Percentiles rank a stretch among this genome's conserved stretches.
phyloP scores from a whole-genome alignment of 73 alveolate species.

The Stentor coeruleus region DNA sequence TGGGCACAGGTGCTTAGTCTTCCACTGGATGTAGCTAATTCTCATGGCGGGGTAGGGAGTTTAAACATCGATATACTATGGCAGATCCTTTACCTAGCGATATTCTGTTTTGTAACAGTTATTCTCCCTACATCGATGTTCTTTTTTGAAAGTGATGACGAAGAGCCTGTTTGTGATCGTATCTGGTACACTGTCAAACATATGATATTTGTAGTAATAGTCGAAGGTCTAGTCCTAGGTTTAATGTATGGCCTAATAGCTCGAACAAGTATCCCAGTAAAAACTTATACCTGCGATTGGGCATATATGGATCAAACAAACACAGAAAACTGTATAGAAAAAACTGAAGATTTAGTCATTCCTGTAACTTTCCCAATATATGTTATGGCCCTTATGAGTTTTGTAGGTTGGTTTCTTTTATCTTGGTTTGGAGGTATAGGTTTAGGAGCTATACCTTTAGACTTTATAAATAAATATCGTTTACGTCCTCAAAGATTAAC shows the following conservation, averaged over 20 bases:
- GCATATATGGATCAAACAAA: neutral
- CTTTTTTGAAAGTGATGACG: conserved; percentile 86
- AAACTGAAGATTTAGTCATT: conserved; percentile 35
- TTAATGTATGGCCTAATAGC: conserved; percentile 54
- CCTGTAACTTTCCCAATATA: conserved; percentile 69
- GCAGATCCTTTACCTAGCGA: conserved; percentile 70
- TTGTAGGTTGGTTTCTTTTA: conserved; percentile 71
- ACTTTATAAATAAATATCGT: conserved; percentile 57
- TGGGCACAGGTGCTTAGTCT: conserved; percentile 72
- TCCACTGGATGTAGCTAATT: conserved; percentile 83
- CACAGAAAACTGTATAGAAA: conserved; percentile 2
- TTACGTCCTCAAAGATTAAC: conserved; percentile 63
- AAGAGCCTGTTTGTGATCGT: conserved; percentile 50
- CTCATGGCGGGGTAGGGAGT: conserved; percentile 60
- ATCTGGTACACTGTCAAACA: conserved; percentile 52
- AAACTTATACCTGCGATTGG: conserved; percentile 34
- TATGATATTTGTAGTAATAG: conserved; percentile 42
- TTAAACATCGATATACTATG: conserved; percentile 80
- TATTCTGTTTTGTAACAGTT: conserved; percentile 49
- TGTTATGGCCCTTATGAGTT: conserved; percentile 63
- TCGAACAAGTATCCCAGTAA: conserved; percentile 55
- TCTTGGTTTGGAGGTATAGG: conserved; percentile 80
- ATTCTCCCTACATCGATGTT: conserved; percentile 70
- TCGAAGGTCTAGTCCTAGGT: conserved; percentile 45
- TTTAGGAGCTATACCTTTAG: conserved; percentile 75